phyloP scores from a whole-genome alignment of 202 grass and related monocot species.

The Setaria viridis region DNA sequence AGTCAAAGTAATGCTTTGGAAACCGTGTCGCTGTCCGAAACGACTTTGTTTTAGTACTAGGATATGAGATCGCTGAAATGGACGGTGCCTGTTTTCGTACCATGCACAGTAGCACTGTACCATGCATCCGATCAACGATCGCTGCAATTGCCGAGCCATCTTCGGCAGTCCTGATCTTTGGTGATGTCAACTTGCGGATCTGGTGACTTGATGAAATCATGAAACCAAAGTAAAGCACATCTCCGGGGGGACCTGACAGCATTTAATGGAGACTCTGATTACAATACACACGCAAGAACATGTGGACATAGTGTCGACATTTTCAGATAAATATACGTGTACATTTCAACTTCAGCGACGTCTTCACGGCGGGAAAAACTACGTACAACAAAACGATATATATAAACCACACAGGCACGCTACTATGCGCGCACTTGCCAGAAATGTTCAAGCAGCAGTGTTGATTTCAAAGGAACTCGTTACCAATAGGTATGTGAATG shows the following conservation, averaged over 20 bases:
- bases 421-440: background rate
- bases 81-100: background rate
- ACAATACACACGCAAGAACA: background rate
- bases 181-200: background rate
- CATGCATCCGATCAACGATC: background rate
- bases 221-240: background rate
- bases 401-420: background rate
- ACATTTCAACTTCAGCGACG: background rate
- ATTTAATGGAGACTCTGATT: background rate
- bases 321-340: background rate
- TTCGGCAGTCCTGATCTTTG: background rate
- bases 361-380: background rate
- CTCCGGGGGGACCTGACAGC: background rate
- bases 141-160: background rate
- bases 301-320: background rate
- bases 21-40: too few relatives aligned
- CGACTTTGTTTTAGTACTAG: too few relatives aligned
- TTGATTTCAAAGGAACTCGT: too few relatives aligned
- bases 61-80: too few relatives aligned
- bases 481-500: too few relatives aligned
- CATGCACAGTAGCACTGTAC: background rate
- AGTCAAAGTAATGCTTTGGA: too few relatives aligned
- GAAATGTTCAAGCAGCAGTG: background rate
- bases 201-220: background rate
- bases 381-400: background rate